Base-by-base conservation (phyloP, 2,329 filamentous ascomycete genomes). In the Cladobotryum mycophilum region DNA sequence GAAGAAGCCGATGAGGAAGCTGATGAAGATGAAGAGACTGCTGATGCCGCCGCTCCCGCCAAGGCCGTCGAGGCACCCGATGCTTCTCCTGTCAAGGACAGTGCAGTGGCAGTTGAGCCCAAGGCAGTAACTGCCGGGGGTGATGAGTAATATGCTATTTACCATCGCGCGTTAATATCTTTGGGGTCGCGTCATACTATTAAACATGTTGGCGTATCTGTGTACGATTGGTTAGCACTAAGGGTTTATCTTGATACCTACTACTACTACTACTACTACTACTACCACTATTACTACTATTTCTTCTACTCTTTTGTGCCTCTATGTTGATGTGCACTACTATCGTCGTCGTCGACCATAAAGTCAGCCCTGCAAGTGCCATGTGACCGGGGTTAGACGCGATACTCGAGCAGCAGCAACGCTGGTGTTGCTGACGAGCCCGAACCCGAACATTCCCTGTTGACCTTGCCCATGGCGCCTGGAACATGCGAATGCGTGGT, bases 121-220 rank as follows among this genome's bases (percentile, higher is more conserved):
- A 60, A 64, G 53, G 55, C 60, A 17, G 61, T 60, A 20, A 56
- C 62, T 42, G 65, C 59, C 43, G 64, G 61, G 20, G 63, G 60
- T 52, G 60, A 63, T 40, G 60, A 65, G 54, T 61, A 55, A 56
- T 46, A 40, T 35, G 41, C n/a, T 48, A 17, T 25, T 36, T 18
- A 25, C 40, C 35, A 2, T 46, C 38, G n/a, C 38, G n/a, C 43
- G 25, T n/a, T 15, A 14, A 59, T 5, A 6, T 43, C 41, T 38
- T 22, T 18, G 33, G 34, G 41, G 37, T 25, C 35, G 44, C 49
- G 20, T 37, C 18, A 22, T 13, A 22, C 18, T 22, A 13, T 13
- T 9, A 17, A 42, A 18, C 13, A 22, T 13, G 15, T 38, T 42
- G 40, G 18, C 40, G 40, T 22, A 3, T 22, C 40, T 17, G 40